A percentile compares a stretch with the other conserved stretches of the same genome.
Conservation (phyloP, 108 stramenopile genomes). For the Bacterosira constricta region DNA sequence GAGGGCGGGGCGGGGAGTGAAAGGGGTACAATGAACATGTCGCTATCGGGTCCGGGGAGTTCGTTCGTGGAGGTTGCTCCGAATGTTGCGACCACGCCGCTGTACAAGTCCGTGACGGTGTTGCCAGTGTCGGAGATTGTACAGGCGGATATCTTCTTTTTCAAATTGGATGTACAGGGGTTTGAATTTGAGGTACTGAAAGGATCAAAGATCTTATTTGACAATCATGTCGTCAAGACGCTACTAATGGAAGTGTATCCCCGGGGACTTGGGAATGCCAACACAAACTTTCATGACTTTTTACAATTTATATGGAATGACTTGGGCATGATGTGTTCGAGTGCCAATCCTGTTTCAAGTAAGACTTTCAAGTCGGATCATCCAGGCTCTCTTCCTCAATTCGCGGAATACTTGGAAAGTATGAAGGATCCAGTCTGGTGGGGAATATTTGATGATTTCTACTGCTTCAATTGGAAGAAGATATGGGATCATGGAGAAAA, state of each 20-base stretch:
- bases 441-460: conserved; percentile 7
- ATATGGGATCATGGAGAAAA: neutral
- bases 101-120: neutral
- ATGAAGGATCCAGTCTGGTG: neutral
- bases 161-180: conserved; percentile 6
- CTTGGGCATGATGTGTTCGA: conserved; percentile 2
- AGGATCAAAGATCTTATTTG: neutral
- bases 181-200: conserved; percentile 9
- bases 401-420: neutral
- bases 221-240: neutral
- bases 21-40: neutral
- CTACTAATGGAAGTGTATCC: conserved; percentile 5
- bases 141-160: neutral
- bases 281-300: neutral
- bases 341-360: neutral
- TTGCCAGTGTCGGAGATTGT: conserved; percentile 1
- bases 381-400: neutral
- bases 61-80: conserved; percentile 1
- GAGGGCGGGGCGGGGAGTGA: neutral
- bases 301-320: conserved; percentile 1
- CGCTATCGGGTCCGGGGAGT: neutral
- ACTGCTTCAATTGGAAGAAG: conserved; percentile 1
- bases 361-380: neutral
- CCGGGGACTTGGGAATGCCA: conserved; percentile 2
- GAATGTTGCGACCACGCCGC: neutral